Percentiles rank a stretch among this genome's conserved stretches.
Conservation (phyloP, 805 yeast genomes). For the Phaffomyces antillensis region DNA sequence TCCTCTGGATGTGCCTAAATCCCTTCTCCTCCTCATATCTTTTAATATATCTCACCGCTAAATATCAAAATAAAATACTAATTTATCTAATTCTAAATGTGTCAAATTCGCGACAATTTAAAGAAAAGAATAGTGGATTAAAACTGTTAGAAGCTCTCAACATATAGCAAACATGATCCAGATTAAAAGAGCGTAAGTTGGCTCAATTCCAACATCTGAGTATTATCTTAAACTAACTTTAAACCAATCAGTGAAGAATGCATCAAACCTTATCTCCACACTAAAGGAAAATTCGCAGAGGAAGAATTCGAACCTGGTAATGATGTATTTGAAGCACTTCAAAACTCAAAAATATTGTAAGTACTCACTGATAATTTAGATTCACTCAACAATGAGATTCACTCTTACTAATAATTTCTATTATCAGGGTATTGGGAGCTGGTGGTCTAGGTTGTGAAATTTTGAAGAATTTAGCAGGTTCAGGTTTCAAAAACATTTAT, state of each 20-base stretch:
- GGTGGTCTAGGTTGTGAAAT: constrained; percentile 95
- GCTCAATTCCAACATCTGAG: too few relatives aligned
- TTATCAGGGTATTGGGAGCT: constrained; percentile 63
- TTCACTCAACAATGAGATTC: not conserved
- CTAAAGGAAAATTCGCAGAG: constrained; percentile 29
- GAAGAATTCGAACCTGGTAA: constrained; percentile 30
- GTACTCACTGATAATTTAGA: constrained; percentile 5
- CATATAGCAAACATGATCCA: not conserved
- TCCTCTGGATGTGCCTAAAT: too few relatives aligned
- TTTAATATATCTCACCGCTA: too few relatives aligned
- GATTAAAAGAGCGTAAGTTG: constrained; percentile 8
- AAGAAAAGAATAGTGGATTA: not conserved
- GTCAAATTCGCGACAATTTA: not conserved
- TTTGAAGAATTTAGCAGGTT: constrained; percentile 66
- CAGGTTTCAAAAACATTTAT: constrained; percentile 72
- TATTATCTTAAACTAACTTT: too few relatives aligned
- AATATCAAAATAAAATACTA: too few relatives aligned
- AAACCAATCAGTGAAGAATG: constrained; percentile 9
- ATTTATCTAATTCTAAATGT: too few relatives aligned
- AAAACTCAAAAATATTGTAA: constrained; percentile 26
- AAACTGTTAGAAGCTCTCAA: not conserved
- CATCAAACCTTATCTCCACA: constrained; percentile 17
- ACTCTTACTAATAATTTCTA: too few relatives aligned
- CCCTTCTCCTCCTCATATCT: too few relatives aligned
- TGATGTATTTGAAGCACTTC: constrained; percentile 19